Evolutionary conservation across 192 early-diverging fungal genomes (phyloP), one percentile per base, ranked within the genome.

Genomic region (Umbelopsis isabellina): DNA sequence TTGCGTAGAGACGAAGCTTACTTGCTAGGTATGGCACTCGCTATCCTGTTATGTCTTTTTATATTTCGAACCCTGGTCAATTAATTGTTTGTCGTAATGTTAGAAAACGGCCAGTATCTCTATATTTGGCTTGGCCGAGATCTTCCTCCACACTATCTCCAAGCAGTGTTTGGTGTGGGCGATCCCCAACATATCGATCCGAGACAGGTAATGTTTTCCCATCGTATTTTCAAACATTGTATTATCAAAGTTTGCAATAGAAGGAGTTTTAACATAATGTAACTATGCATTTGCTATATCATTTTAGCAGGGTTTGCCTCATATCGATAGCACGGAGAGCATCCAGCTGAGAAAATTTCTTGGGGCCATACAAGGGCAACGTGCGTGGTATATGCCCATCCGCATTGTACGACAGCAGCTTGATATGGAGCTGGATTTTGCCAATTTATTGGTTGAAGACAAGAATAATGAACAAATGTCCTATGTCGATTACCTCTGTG

Each of bases 401-500:
- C 87, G 87, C 55, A 82, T 99, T 68, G 88, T 94, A 15, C 90
- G 97, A 46, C 95, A 97, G 71, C 89, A 90, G 37, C 72, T 93
- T 72, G 97, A 97, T 72, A 85, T 88, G 68, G 97, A 99, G 73
- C 76, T 88, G 11, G 90, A 92, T 66, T 94, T 97, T 79, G 82
- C 85, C 12, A 85, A 88, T 25, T 73, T 89, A 68, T 76, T 99
- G 70, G 78, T 90, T 15, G 97, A 99, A 80, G 97, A 99, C 81
- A 89, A 92, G 74, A 94, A 92, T 72, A 87, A 89, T 51, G 94
- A 92, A 51, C 87, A 87, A 64, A 90, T 94, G 91, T 89, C 88
- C 12, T 99, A 99, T 78, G 95, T 98, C 8, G 97, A 99, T 72
- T 97, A 90, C 70, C 77, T 99, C 25, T 92, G 92, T 52, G 77